Conservation (phyloP, 1,139 yeast species). For the Hemisphaericaspora xylofermentans region DNA sequence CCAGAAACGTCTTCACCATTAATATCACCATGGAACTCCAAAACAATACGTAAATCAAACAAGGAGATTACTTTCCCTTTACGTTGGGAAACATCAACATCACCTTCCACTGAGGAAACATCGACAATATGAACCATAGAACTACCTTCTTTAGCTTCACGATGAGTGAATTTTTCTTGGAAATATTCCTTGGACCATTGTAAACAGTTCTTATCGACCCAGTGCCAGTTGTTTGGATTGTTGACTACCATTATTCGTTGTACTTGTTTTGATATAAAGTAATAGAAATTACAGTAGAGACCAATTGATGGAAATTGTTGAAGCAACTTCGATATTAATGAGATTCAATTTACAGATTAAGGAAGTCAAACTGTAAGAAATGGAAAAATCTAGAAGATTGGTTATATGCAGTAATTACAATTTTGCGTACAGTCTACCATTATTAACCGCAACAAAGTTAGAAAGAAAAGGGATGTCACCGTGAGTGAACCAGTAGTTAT, state of each 20-base stretch:
- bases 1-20: constrained; percentile 52
- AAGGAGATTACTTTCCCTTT: constrained; percentile 94
- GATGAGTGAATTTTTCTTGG: constrained; percentile 53
- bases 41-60: constrained; percentile 72
- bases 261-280: no score
- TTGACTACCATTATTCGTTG: constrained; percentile 47
- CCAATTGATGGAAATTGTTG: no score
- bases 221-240: constrained; percentile 72
- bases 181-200: constrained; percentile 86
- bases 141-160: constrained; percentile 38
- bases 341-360: no score
- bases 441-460: no score
- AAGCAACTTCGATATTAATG: no score
- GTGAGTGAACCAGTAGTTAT: no score
- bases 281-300: no score
- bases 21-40: constrained; percentile 57
- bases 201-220: constrained; percentile 98
- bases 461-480: no score
- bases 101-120: constrained; percentile 83
- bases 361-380: no score
- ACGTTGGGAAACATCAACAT: constrained; percentile 93
- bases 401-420: constrained; percentile 6
- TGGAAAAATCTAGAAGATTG: constrained; percentile 19
- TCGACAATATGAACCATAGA: constrained; percentile 45
- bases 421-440: no score